phyloP scores from a whole-genome alignment of 1,139 yeast genomes.

The Debaryomycetaceae sp. region DNA sequence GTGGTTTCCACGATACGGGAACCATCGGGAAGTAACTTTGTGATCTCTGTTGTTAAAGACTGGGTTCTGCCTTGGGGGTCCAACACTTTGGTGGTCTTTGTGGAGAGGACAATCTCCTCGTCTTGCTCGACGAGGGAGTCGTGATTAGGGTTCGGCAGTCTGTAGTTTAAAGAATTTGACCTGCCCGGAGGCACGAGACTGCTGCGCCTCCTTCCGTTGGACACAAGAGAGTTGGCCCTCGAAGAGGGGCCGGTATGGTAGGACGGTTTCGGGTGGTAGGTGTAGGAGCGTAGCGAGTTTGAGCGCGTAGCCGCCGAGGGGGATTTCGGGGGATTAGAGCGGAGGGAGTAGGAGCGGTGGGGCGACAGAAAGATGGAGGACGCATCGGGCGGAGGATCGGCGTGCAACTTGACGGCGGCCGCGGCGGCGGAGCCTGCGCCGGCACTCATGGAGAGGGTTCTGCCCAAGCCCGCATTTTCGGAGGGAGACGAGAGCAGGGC shows the following conservation, averaged over 20 bases:
- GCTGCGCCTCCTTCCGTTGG: constrained; percentile 2
- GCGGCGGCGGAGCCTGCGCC: constrained; percentile 35
- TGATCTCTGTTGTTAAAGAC: constrained; percentile 34
- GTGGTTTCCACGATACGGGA: constrained; percentile 36
- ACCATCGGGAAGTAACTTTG: constrained; percentile 33
- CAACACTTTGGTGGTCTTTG: constrained; percentile 35
- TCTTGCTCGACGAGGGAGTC: constrained; percentile 6
- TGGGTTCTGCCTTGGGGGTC: constrained; percentile 32
- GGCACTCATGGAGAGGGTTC: constrained; percentile 15
- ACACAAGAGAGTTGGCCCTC: constrained; percentile 1
- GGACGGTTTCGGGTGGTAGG: neutral
- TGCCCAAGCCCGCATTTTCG: constrained; percentile 8
- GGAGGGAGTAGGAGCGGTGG: constrained; percentile 4
- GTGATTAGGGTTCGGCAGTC: constrained; percentile 8
- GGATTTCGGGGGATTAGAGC: no score
- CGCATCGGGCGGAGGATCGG: neutral
- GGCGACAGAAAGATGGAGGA: constrained; percentile 16
- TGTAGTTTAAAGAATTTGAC: constrained; percentile 1
- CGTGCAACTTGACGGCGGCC: constrained; percentile 30
- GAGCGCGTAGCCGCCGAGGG: no score
- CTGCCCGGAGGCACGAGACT: constrained; percentile 1
- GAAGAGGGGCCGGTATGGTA: neutral
- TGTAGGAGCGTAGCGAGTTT: neutral
- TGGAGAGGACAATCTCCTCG: constrained; percentile 20
- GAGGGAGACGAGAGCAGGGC: constrained; percentile 18